Evolutionary conservation across 1,284 basidiomycete species (phyloP), one percentile per base, ranked within the genome.

Genomic region (Ceratobasidium sp.): DNA sequence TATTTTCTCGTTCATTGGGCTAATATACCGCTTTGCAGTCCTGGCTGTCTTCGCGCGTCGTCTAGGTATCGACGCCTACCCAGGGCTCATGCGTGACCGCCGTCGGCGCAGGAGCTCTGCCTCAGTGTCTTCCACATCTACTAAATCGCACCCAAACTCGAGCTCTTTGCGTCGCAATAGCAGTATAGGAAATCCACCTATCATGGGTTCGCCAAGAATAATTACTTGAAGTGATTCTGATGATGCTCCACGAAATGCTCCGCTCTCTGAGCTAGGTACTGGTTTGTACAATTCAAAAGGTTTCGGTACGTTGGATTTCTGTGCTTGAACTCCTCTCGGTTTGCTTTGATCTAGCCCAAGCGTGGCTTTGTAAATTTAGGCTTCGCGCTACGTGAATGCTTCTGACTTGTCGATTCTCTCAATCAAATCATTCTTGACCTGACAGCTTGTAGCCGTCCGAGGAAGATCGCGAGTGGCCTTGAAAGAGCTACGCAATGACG

Each of bases 1-100:
- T 41, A 54, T 24, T 14, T 8, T 57, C 15, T 8, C 24, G 4
- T 22, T 60, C 27, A 0, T 14, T 17, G 57, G 9, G 5, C 24
- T 59, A 19, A 71, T 29, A 33, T 27, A 62, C 6, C 27, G 5
- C 19, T 51, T 6, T 62, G 33, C 31, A 73, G 71, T 73, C 29
- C 22, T 73, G 59, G 71, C 71, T 17, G 71, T 73, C 19, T 73
- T 73, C 41, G 71, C 71, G 14, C 71, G 71, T 48, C 48, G 36
- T 33, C 71, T 73, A 22, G 71, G 71, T 7, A 73, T 73, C 44
- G 50, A 73, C 33, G 71, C 71, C n/a, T 54, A 73, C 22, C 71
- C 71, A 24, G 71, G 71, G 9, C n/a, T 73, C 24, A 73, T 73
- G 71, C 71, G 71, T 17, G 71, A 73, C n/a, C 71, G 71, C 1